Conservation (phyloP, 495 filamentous ascomycete species). For the Patellaria atrata region DNA sequence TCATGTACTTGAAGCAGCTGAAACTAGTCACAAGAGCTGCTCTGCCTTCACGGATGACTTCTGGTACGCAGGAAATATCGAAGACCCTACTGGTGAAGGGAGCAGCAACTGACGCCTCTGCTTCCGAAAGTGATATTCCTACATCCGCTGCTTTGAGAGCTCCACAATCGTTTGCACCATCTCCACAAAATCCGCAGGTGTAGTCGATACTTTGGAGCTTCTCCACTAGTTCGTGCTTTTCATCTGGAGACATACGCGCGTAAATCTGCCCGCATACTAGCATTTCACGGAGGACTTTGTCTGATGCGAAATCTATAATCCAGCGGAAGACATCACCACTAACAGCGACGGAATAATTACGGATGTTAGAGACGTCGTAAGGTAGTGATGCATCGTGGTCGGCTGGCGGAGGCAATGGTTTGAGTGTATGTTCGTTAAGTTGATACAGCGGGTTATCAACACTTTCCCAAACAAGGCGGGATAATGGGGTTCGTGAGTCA, state of each 20-base stretch:
- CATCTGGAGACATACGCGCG: slow-evolving; percentile 96
- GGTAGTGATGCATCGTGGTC: slow-evolving; percentile 71
- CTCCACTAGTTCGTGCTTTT: slow-evolving; percentile 96
- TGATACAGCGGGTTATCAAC: slow-evolving; percentile 66
- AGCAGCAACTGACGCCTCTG: slow-evolving; percentile 93
- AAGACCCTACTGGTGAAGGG: slow-evolving; percentile 94
- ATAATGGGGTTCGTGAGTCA: slow-evolving; percentile 48
- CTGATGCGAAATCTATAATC: slow-evolving; percentile 78
- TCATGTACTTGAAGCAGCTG: slow-evolving; percentile 99
- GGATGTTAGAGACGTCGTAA: slow-evolving; percentile 60
- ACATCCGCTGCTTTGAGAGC: slow-evolving; percentile 96
- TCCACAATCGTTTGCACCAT: slow-evolving; percentile 97
- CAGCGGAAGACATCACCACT: slow-evolving; percentile 92
- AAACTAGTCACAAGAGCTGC: slow-evolving; percentile 94
- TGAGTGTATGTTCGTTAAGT: slow-evolving; percentile 63
- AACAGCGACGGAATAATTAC: slow-evolving; percentile 76
- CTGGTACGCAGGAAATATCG: slow-evolving; percentile 91
- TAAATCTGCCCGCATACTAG: slow-evolving; percentile 87
- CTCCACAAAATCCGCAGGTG: slow-evolving; percentile 91
- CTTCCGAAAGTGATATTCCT: slow-evolving; percentile 95
- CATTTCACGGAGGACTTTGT: slow-evolving; percentile 61
- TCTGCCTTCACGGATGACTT: slow-evolving; percentile 84
- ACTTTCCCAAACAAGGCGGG: slow-evolving; percentile 74
- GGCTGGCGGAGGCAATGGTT: slow-evolving; percentile 55
- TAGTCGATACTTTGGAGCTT: slow-evolving; percentile 95